phyloP scores from a whole-genome alignment of 2,329 filamentous ascomycete species.

The Calonectria pseudoturangicola region DNA sequence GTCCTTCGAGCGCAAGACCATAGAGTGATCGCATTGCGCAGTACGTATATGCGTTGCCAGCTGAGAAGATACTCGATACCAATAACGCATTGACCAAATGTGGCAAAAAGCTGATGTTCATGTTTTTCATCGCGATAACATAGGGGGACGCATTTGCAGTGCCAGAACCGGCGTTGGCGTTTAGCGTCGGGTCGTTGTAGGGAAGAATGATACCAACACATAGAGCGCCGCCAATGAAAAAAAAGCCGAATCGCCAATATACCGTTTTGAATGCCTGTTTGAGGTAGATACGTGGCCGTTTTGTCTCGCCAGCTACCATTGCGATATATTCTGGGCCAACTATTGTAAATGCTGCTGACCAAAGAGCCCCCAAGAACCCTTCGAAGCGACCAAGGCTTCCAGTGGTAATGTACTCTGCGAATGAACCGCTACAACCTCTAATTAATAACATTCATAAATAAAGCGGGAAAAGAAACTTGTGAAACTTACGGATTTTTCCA shows the following conservation, averaged over 20 bases:
- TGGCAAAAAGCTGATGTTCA: conserved; percentile 17
- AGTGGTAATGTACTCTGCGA: conserved; percentile 57
- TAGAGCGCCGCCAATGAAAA: conserved; percentile 58
- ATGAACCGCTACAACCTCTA: conserved; percentile 47
- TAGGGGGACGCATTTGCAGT: conserved; percentile 73
- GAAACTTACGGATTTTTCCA: conserved; percentile 33
- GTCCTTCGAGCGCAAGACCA: conserved; percentile 34
- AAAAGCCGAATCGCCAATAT: conserved; percentile 55
- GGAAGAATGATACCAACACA: conserved; percentile 58
- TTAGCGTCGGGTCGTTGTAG: conserved; percentile 58
- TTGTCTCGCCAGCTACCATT: conserved; percentile 53
- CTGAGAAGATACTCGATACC: conserved; percentile 31
- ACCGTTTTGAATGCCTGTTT: conserved; percentile 54
- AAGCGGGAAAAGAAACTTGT: too few relatives aligned
- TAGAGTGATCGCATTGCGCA: conserved; percentile 58
- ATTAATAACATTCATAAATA: neutral
- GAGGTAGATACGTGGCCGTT: conserved; percentile 53
- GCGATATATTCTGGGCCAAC: conserved; percentile 51
- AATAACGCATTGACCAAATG: conserved; percentile 32
- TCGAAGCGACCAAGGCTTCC: conserved; percentile 73
- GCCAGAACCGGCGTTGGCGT: conserved; percentile 37
- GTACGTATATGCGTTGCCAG: conserved; percentile 33
- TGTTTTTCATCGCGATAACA: conserved; percentile 64
- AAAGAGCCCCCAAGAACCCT: conserved; percentile 65
- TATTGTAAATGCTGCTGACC: conserved; percentile 45